Evolutionary conservation across 2,329 filamentous ascomycete species (phyloP), one percentile per base, ranked within the genome.

Genomic region (Botrytis byssoidea): DNA sequence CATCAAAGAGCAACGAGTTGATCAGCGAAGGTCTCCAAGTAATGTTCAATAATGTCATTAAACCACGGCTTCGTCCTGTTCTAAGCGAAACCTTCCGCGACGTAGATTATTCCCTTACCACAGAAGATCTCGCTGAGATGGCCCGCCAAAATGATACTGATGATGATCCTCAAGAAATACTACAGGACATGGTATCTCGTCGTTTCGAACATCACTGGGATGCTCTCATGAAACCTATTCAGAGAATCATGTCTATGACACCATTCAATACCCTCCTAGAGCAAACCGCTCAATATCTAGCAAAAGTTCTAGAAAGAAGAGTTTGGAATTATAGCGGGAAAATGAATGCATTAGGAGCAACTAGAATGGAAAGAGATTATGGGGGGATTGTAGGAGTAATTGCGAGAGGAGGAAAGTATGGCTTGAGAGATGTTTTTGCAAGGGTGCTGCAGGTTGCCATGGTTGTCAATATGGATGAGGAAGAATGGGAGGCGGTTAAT

Each of bases 401-500:
- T 2, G 88, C 89, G 18, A 87, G 86, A 75, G 93, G 91, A 3
- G 88, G 87, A 6, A 90, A 92, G 79, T 98, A 97, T 81, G 88
- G 88, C 2, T 88, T 96, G 51, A 86, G 93, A 46, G 94, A 97
- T 80, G 83, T 88, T 4, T 97, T 98, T 84, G 86, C 88, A 42
- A 89, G 91, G 79, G 93, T 92, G 74, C 87, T 88, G 74, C 94
- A 98, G 85, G 91, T 97, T 78, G 89, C 92, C 73, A 89, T 97
- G 85, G 89, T 97, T 25, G 90, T 95, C 81, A 95, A 95, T 78
- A 97, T 98, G 94, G 95, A 98, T 81, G 93, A 96, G 48, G 95
- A 98, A 74, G 95, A 98, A 83, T 97, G 94, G 93, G 93, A 95
- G 66, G 94, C 96, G 82, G 83, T 95, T 59, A 83, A 85, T 46